Evolutionary conservation across 306 rosid genomes (phyloP), one percentile per base, ranked within the genome.

Genomic region (Crotalaria pallida): DNA sequence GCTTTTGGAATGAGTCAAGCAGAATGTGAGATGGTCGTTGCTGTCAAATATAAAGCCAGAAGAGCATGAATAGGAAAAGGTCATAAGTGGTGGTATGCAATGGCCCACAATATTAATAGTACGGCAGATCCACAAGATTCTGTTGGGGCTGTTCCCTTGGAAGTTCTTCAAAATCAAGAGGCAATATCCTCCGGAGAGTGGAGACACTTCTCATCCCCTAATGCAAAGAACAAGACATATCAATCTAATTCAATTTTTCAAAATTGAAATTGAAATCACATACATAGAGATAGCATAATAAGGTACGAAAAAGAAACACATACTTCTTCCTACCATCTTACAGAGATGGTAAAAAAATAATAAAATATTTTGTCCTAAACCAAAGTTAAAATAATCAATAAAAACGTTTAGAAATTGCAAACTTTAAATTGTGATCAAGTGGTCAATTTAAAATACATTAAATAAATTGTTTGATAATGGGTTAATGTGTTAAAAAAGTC

Each of bases 141-240:
- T 82, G 87, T 79, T 86, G 89, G 83, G 84, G 84, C 67, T 84
- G 94, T 78, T 88, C 88, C 90, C 87, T 79, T 83, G 82, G 82
- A 73, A 49, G 73, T 75, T 59, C 76, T 64, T 66, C 58, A 58
- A 84, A 74, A 16, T 74, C 77, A 73, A 56, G 50, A 49, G 56
- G 47, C 67, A 55, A 44, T 51, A 45, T 59, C 60, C 60, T 52
- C 24, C 19, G 48, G 31, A 48, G 63, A 50, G 50, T 26, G 48
- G 31, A 48, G 63, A 50, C 58, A 59, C 23, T 57, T 21, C 24
- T 15, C 13, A 24, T 52, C 58, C 61, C 62, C 24, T 40, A 36
- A 64, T 56, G 38, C 69, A 26, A 24, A 43, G 36, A 58, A 72
- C 47, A 79, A 40, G 77, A 80, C 81, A 75, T 59, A 73, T 78